A percentile compares a stretch with the other conserved stretches of the same genome.
Conservation (phyloP, 2,329 filamentous ascomycete genomes). For the Fusarium caatingaense region DNA sequence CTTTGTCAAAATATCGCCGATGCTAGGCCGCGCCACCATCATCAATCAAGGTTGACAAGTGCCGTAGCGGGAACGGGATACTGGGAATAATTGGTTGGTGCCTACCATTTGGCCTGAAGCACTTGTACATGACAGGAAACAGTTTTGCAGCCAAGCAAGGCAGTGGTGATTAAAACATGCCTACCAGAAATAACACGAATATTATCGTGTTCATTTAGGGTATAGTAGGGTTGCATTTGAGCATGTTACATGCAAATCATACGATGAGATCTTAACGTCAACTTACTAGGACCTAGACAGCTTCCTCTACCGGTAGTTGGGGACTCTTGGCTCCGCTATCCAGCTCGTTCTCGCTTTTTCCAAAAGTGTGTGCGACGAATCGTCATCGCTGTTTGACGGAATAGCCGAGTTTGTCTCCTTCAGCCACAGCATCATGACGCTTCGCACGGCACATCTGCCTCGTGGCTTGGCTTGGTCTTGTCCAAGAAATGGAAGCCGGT, state of each 20-base stretch:
- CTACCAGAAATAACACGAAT: not conserved
- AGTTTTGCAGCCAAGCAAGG: slow-evolving; percentile 10
- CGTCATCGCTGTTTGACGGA: slow-evolving; percentile 26
- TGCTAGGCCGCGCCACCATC: slow-evolving; percentile 31
- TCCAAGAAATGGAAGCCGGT: slow-evolving; percentile 24
- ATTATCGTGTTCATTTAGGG: not conserved
- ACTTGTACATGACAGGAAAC: not conserved
- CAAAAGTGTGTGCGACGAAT: not conserved
- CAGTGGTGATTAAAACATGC: not conserved
- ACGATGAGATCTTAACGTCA: slow-evolving; percentile 13
- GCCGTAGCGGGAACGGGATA: slow-evolving; percentile 19
- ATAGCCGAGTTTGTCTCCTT: slow-evolving; percentile 20
- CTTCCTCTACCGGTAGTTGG: not conserved
- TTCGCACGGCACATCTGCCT: slow-evolving; percentile 8
- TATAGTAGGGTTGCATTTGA: slow-evolving; percentile 14
- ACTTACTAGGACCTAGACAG: not conserved
- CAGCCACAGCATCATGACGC: slow-evolving; percentile 33
- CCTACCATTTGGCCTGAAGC: not conserved
- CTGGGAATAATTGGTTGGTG: not conserved
- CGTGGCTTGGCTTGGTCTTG: slow-evolving; percentile 31
- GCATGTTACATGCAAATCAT: slow-evolving; percentile 28
- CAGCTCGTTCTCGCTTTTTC: slow-evolving; percentile 11
- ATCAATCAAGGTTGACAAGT: slow-evolving; percentile 32
- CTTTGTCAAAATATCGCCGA: slow-evolving; percentile 26
- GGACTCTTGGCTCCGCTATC: slow-evolving; percentile 13